Evolutionary conservation across 1,139 yeast genomes (phyloP).

Genomic region (Magnusiomyces ingens): DNA sequence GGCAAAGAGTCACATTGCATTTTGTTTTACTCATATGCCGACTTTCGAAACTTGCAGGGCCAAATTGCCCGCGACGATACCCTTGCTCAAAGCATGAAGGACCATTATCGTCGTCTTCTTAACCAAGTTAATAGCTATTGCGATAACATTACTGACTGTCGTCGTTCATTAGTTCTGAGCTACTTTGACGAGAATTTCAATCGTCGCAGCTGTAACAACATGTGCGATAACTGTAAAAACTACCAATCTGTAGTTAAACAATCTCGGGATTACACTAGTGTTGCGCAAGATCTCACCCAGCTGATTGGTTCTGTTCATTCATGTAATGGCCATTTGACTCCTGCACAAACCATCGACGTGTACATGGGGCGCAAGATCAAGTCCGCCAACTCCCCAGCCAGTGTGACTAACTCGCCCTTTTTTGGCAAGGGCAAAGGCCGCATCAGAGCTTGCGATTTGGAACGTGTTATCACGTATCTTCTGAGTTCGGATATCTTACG

Average conservation of each 20-base stretch:
- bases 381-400: constrained; percentile 52
- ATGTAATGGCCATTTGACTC: constrained; percentile 51
- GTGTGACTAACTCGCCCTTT: constrained; percentile 48
- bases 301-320: constrained; percentile 52
- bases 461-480: too few relatives aligned
- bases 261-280: constrained; percentile 61
- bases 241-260: constrained; percentile 41
- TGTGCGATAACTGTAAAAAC: constrained; percentile 80
- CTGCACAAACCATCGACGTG: constrained; percentile 75
- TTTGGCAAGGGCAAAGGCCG: too few relatives aligned
- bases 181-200: constrained; percentile 83
- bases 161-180: constrained; percentile 80
- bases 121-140: constrained; percentile 87
- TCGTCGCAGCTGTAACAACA: constrained; percentile 54
- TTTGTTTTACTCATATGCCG: constrained; percentile 71
- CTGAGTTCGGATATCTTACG: too few relatives aligned
- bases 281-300: constrained; percentile 53
- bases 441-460: too few relatives aligned
- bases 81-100: constrained; percentile 56
- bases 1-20: constrained; percentile 76
- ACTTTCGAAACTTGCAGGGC: constrained; percentile 44
- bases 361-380: constrained; percentile 66
- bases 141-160: constrained; percentile 84
- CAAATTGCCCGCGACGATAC: constrained; percentile 67
- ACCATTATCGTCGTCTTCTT: constrained; percentile 69